Conservation (phyloP, 768 basidiomycete species). For the Naematelia encephala region DNA sequence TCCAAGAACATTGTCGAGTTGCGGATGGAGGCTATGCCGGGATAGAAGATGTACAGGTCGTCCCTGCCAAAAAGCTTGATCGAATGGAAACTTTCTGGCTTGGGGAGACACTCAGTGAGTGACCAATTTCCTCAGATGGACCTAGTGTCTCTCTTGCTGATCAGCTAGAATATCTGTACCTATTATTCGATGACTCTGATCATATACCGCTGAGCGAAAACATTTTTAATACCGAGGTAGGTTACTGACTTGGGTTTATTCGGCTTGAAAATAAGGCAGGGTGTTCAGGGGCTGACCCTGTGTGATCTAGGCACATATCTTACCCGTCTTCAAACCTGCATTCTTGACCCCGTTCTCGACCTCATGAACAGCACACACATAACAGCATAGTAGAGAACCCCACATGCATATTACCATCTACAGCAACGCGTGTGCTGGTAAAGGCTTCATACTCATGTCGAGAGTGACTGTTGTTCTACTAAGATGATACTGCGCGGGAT, state of each 20-base stretch:
- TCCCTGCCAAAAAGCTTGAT: constrained; percentile 68
- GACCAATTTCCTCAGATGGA: background rate
- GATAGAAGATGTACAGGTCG: constrained; percentile 76
- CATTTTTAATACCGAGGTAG: constrained; percentile 89
- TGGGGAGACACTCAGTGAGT: constrained; percentile 53
- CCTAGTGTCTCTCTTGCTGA: background rate
- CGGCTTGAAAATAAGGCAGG: constrained; percentile 6
- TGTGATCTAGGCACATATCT: constrained; percentile 59
- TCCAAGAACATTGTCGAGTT: constrained; percentile 74
- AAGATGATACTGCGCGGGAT: background rate
- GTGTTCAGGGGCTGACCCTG: constrained; percentile 4
- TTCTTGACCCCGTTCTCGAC: constrained; percentile 49
- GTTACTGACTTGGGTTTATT: constrained; percentile 8
- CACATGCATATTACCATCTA: background rate
- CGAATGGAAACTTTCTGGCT: constrained; percentile 96
- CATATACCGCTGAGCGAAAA: constrained; percentile 71
- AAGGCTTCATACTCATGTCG: too few species aligned
- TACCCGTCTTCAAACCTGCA: constrained; percentile 65
- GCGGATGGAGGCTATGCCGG: constrained; percentile 78
- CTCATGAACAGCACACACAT: constrained; percentile 7
- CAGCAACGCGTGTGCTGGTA: background rate
- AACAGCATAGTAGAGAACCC: background rate
- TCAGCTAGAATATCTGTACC: constrained; percentile 68
- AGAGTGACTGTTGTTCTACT: background rate
- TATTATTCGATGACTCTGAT: constrained; percentile 72